These are phyloP conservation scores for Ceratobasidium sp. DNA, from an alignment of 1,284 basidiomycete species.

Conservation along the genomic window DNA sequence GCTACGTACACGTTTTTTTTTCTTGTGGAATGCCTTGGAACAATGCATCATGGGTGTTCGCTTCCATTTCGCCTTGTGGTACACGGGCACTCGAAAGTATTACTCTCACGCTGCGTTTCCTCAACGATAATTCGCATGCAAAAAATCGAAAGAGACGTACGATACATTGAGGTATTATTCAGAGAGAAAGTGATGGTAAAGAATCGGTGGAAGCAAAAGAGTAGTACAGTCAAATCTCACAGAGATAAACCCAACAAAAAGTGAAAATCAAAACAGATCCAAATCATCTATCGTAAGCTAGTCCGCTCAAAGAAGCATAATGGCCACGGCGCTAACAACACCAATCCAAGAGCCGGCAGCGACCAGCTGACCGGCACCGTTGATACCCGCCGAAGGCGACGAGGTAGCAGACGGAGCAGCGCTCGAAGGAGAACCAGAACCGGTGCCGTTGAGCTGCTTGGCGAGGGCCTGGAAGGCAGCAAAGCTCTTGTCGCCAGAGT, in stretches of 20 bases:
- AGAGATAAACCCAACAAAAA: conserved; percentile 35
- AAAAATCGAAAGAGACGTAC: not conserved
- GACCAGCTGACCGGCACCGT: conserved; percentile 17
- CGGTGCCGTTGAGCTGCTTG: conserved; percentile 39
- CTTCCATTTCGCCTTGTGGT: too few relatives aligned
- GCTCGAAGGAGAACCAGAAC: conserved; percentile 4
- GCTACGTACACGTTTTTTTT: not conserved
- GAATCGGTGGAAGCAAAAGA: conserved; percentile 18
- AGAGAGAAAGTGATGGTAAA: conserved; percentile 23
- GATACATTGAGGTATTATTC: conserved; percentile 30
- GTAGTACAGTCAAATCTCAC: conserved; percentile 30
- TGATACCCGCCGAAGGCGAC: not conserved
- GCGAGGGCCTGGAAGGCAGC: conserved; percentile 42
- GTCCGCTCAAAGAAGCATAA: conserved; percentile 18
- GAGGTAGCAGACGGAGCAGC: conserved; percentile 5
- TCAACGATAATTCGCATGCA: not conserved
- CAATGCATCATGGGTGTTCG: not conserved
- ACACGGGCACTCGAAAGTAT: too few relatives aligned
- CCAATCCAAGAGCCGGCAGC: conserved; percentile 27
- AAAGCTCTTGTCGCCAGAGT: conserved; percentile 41
- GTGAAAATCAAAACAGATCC: conserved; percentile 23
- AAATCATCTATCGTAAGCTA: not conserved
- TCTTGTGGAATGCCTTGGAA: not conserved
- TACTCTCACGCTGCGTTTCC: not conserved
- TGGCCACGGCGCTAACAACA: conserved; percentile 3